A percentile compares a stretch with the other conserved stretches of the same genome.
phyloP scores from a whole-genome alignment of 345 rosid species.

The Rhodamnia argentea region DNA sequence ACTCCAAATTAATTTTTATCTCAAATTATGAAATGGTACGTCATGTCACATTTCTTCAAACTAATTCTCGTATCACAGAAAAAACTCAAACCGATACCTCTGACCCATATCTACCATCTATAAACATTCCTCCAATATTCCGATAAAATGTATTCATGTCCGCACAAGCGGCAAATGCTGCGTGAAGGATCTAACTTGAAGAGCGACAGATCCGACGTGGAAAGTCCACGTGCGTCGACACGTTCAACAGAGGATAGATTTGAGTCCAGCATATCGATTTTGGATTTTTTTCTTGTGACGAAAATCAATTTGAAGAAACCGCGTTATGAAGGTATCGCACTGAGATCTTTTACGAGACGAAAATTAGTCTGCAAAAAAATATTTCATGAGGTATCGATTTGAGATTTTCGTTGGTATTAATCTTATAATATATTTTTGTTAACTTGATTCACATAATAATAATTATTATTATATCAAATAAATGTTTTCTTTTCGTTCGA shows the following conservation, averaged over 20 bases:
- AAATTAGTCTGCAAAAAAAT: fast-evolving
- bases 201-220: fast-evolving
- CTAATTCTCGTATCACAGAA: background rate
- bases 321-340: fast-evolving
- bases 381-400: background rate
- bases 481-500: background rate
- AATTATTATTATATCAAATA: no score
- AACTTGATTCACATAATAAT: background rate
- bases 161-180: fast-evolving
- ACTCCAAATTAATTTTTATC: background rate
- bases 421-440: background rate
- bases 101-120: background rate
- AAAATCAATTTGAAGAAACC: background rate
- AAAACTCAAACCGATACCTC: background rate
- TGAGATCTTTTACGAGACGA: fast-evolving
- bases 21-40: background rate
- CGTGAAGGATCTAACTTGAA: background rate
- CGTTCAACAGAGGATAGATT: fast-evolving
- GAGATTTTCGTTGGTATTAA: background rate
- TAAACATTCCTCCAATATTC: background rate
- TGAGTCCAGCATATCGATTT: fast-evolving
- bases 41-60: background rate
- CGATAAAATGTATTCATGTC: fast-evolving
- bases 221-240: fast-evolving
- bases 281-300: fast-evolving